Conservation (phyloP, 768 basidiomycete species). For the Russula olivacea region DNA sequence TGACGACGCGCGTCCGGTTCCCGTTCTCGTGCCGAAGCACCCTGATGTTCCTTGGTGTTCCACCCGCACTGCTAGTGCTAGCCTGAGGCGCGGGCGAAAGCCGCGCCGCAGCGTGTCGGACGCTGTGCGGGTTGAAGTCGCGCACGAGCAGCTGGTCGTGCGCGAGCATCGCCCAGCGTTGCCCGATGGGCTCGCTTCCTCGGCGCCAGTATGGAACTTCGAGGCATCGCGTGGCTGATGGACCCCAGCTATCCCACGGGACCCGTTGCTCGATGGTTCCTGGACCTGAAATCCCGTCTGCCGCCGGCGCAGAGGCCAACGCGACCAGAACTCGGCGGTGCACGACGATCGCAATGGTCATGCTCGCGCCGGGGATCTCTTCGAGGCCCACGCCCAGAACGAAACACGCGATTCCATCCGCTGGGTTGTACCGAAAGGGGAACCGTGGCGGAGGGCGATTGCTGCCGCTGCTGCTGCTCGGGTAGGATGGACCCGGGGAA, state of each 20-base stretch:
- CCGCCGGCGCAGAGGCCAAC: background rate
- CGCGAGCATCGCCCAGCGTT: conserved; percentile 3
- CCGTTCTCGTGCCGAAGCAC: conserved; percentile 9
- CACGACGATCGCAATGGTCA: conserved; percentile 13
- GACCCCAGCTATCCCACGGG: conserved; percentile 8
- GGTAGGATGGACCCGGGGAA: background rate
- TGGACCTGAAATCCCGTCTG: background rate
- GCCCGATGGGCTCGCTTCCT: conserved; percentile 3
- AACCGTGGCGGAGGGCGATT: conserved; percentile 5
- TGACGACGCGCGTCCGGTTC: conserved; percentile 10
- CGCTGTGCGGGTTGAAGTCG: conserved; percentile 14
- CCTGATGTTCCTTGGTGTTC: background rate
- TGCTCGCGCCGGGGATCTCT: conserved; percentile 14
- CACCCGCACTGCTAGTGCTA: background rate
- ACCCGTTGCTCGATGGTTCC: background rate
- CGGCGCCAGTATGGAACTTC: conserved; percentile 11
- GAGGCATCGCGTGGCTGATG: conserved; percentile 1
- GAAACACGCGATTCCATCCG: conserved; percentile 12
- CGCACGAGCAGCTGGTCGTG: conserved; percentile 1
- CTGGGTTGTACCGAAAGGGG: background rate
- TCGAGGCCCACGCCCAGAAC: conserved; percentile 14
- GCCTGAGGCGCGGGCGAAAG: background rate
- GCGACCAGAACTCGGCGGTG: conserved; percentile 3
- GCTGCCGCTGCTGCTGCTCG: background rate
- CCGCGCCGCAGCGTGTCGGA: conserved; percentile 4